Evolutionary conservation across 2,329 filamentous ascomycete species (phyloP), one percentile per base, ranked within the genome.

Genomic region (Talaromyces sp.): DNA sequence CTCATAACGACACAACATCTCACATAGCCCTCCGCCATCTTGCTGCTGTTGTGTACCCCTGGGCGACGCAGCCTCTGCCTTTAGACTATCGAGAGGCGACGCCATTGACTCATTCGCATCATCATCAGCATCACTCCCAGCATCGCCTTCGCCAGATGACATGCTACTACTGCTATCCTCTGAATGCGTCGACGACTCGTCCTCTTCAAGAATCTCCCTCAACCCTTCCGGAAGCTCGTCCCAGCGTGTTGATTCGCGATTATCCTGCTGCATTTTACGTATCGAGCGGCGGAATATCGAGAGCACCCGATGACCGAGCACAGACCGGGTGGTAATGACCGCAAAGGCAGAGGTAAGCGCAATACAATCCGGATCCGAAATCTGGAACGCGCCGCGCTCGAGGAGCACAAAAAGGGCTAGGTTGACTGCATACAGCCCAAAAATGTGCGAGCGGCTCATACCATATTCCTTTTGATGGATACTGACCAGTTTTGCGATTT

Each of bases 1-100:
- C 58, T 76, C 74, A 58, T 75, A 76, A 3, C 68, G 68, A 62
- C 74, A 72, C 43, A 76, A 65, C 74, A 76, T 76, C 26, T 75
- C 73, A 17, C 67, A 72, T 2, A 76, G 63, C 8, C 67, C 64
- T 4, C 68, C 67, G n/a, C 67, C 64, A 66, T 17, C 62, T 3
- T 56, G 21, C 4, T 56, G 21, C 24, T 29, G 2, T 14, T 52
- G 31, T 6, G 38, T 21, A 32, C 17, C 17, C 1, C 38, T 21
- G 3, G 26, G 49, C 24, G 53, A 51, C 6, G 27, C 52, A 17
- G 24, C 8, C 17, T 29, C 29, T 29, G 17, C n/a, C 55, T 41
- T n/a, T 38, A 14, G 24, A 21, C 9, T 6, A 11, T 17, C 10
- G 5, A 6, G 4, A 46, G 17, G 26, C 10, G 32, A 17, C n/a